Conservation (phyloP, 768 basidiomycete genomes). For the Strobilomyces confusus region DNA sequence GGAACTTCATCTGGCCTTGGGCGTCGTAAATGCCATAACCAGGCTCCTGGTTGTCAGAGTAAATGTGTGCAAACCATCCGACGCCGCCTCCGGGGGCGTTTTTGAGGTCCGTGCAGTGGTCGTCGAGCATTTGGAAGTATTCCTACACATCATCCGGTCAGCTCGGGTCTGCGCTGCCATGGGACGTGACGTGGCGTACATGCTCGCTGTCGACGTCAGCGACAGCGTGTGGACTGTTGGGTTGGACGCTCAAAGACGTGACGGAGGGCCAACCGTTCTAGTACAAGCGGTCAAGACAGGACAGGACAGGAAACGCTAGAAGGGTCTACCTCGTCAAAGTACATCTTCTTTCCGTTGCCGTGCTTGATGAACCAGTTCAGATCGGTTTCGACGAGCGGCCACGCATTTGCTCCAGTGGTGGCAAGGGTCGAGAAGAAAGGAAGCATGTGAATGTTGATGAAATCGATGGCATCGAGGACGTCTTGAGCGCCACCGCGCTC, state of each 20-base stretch:
- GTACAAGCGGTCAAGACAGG: neutral
- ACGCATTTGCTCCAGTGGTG: conserved; percentile 48
- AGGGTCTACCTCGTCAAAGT: conserved; percentile 56
- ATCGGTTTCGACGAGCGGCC: conserved; percentile 58
- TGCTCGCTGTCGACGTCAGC: conserved; percentile 58
- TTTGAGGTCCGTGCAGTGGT: conserved; percentile 62
- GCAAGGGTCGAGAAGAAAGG: conserved; percentile 51
- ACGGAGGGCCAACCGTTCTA: conserved; percentile 79
- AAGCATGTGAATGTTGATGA: conserved; percentile 65
- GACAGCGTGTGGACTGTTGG: conserved; percentile 60
- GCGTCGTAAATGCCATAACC: conserved; percentile 67
- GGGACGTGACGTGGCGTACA: conserved; percentile 32
- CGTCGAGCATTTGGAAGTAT: conserved; percentile 64
- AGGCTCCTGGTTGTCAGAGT: conserved; percentile 59
- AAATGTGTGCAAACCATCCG: conserved; percentile 83
- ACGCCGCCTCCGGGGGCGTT: conserved; percentile 54
- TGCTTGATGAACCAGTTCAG: conserved; percentile 63
- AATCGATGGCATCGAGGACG: conserved; percentile 57
- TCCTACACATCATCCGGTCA: conserved; percentile 23
- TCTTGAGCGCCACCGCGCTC: conserved; percentile 47
- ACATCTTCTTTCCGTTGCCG: conserved; percentile 69
- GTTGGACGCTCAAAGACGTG: conserved; percentile 56
- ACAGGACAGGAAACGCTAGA: neutral
- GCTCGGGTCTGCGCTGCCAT: neutral
- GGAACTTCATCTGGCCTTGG: conserved; percentile 53